Base-by-base conservation (phyloP, 148 eudicot species). In the Nepenthes mirabilis region DNA sequence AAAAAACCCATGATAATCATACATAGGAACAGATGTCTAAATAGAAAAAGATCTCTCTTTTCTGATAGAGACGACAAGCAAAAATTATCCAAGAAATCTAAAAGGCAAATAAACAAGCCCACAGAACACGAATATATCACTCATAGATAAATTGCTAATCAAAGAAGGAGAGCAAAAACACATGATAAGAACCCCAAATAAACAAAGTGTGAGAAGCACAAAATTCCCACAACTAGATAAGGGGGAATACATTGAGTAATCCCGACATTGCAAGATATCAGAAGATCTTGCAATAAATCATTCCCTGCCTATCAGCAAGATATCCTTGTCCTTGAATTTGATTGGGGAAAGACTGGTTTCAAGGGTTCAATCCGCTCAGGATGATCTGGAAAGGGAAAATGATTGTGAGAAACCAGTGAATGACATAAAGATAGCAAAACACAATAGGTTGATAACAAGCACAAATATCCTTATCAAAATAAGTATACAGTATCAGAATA, bases 221-320 rank as follows among this genome's bases (percentile, higher is more conserved):
- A 36, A 37, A 23, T 12, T 12, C 6, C 8, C 54, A 54, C 11
- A 71, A 55, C 51, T 36, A 14, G 49, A 56, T 10, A 23, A 36
- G 47, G 53, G 37, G 6, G 1, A 56, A 55, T 67, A 72, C 76
- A 59, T 63, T 67, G 34, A 63, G 68, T 58, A 67, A 60, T 11
- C 75, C 67, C 10, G 72, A 72, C 72, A 72, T 67, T 36, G 64
- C 67, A 59, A 56, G 57, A 11, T 57, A 6, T 66, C 56, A 62
- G 33, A 34, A 58, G 62, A 37, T 58, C 76, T 65, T 52, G 34
- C 65, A 62, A 34, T 12, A 58, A 63, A 14, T 57, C 65, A 61
- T 58, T 45, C 59, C 64, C 75, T 37, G 14, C 52, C 43, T 59
- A 47, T 10, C 53, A 54, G 51, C 50, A 61, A 62, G 49, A 8